Base-by-base conservation (phyloP, 441 rosid species). In the Iberis amara region DNA sequence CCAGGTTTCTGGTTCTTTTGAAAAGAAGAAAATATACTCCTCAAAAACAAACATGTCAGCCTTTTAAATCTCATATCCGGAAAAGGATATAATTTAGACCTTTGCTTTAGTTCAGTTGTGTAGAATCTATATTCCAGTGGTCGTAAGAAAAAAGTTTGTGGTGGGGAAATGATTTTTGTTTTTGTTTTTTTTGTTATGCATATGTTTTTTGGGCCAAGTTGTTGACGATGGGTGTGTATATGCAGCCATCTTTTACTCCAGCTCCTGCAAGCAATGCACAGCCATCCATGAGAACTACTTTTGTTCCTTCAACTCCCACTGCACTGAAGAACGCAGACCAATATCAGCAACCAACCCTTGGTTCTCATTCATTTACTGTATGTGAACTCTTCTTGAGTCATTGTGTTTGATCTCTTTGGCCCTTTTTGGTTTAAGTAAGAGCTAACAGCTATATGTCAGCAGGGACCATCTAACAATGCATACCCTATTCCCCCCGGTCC, bases 351-450 rank as follows among this genome's bases (percentile, higher is more conserved):
- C 86, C 95, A 45, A 78, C 86, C 38, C 62, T 77, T 74, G 79
- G 70, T 45, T 78, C 97, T 72, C 96, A 85, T 64, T 69, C 89
- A 55, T 87, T 87, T 73, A 77, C 89, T 1, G 98, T 94, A 62
- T 47, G 94, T 78, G 51, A 65, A 27, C 39, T 38, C 58, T 12
- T 38, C 58, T 12, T 53, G n/a, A 26, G 32, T 24, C 18, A 43
- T 52, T 52, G 31, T 40, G 55, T 64, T 69, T 3, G 36, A 37
- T 26, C 30, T 39, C 40, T 8, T 6, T 7, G 5, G 7, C 39
- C 13, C 21, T 39, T 60, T 44, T 55, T 43, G 39, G 58, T 60
- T 38, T 47, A 58, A 3, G 37, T 38, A 67, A 49, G 39, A 49
- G 39, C 66, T 54, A 48, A 47, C 57, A 21, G 30, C 33, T 30